Evolutionary conservation across 106 monocot genomes (phyloP).

Genomic region (Platanthera zijinensis): DNA sequence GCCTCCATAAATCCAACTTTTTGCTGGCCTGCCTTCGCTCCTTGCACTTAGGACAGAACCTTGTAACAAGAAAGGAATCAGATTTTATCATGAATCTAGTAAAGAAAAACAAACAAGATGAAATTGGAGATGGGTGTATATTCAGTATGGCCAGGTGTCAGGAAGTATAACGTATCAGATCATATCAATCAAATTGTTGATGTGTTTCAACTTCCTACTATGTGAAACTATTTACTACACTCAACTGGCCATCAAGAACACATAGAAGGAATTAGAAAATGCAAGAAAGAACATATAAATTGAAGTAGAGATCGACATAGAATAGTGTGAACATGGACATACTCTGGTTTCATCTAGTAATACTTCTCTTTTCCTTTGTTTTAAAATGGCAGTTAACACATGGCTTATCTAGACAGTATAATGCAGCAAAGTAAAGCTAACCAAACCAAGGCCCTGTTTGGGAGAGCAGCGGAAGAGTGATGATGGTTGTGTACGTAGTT

Average conservation of each 20-base stretch:
- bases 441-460: neutral
- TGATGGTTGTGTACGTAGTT: no score
- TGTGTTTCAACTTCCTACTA: neutral
- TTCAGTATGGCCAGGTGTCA: neutral
- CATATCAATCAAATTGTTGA: neutral
- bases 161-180: neutral
- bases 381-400: neutral
- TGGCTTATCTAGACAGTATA: neutral
- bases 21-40: conserved; percentile 98
- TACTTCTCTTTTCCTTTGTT: neutral
- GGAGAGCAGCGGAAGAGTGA: neutral
- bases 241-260: neutral
- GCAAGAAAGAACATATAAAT: neutral
- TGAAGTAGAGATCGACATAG: neutral
- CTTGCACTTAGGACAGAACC: conserved; percentile 96
- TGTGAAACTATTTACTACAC: neutral
- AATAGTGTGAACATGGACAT: neutral
- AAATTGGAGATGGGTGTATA: neutral
- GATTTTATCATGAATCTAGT: neutral
- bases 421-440: neutral
- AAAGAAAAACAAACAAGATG: neutral
- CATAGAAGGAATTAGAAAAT: neutral
- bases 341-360: neutral
- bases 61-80: conserved; percentile 13
- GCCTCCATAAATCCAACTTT: conserved; percentile 96